phyloP scores from a whole-genome alignment of 768 basidiomycete genomes.

The Mycena amicta region DNA sequence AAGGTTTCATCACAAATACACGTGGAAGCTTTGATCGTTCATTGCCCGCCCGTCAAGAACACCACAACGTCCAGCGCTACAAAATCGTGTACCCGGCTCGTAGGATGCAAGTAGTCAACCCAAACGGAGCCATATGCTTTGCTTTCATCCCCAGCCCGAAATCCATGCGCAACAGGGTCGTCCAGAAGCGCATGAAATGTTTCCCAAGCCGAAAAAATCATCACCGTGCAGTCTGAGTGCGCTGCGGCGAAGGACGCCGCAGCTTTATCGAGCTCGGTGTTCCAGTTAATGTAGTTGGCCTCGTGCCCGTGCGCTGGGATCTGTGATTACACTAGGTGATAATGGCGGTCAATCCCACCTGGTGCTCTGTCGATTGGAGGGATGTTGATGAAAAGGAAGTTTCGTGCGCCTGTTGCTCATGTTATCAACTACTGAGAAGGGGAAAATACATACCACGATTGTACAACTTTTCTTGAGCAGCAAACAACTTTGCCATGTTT shows the following conservation, averaged over 20 bases:
- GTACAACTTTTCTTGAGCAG: slow-evolving; percentile 39
- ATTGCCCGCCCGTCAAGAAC: slow-evolving; percentile 20
- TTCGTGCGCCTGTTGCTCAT: slow-evolving; percentile 28
- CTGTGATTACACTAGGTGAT: too few species aligned
- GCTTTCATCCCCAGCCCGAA: slow-evolving; percentile 26
- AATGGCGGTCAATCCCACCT: too few species aligned
- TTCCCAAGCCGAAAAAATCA: slow-evolving; percentile 43
- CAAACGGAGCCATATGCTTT: slow-evolving; percentile 34
- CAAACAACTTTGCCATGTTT: slow-evolving; percentile 34
- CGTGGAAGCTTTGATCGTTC: not conserved
- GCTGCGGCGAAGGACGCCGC: slow-evolving; percentile 29
- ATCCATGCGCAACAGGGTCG: slow-evolving; percentile 35
- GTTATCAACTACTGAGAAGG: not conserved
- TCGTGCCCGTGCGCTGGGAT: slow-evolving; percentile 25
- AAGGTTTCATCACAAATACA: not conserved
- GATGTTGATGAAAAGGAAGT: slow-evolving; percentile 46
- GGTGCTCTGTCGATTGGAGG: slow-evolving; percentile 44
- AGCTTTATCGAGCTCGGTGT: slow-evolving; percentile 29
- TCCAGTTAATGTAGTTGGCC: slow-evolving; percentile 36
- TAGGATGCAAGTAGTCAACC: slow-evolving; percentile 43
- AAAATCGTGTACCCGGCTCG: slow-evolving; percentile 38
- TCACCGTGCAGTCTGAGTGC: slow-evolving; percentile 36
- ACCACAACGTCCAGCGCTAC: slow-evolving; percentile 35
- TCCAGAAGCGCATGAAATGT: slow-evolving; percentile 41
- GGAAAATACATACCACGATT: slow-evolving; percentile 10